These are phyloP conservation scores for Clitoria ternatea DNA, from an alignment of 306 rosid species.

Conservation along the genomic window DNA sequence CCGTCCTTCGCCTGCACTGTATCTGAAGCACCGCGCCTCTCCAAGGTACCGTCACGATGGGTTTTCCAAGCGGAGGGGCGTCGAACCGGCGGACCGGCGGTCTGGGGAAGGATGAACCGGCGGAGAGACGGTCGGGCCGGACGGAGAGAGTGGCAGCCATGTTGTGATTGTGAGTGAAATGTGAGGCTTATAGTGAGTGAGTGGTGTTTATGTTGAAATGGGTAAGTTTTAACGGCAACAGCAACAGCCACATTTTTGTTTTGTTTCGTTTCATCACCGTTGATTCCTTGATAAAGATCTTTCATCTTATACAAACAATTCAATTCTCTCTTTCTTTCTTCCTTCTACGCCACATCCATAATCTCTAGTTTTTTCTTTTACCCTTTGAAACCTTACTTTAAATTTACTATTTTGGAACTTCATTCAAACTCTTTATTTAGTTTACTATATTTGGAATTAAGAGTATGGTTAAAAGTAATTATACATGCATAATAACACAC, in stretches of 20 bases:
- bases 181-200: conserved; percentile 26
- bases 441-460: no score
- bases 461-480: no score
- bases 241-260: background rate
- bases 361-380: no score
- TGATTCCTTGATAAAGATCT: background rate
- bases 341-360: background rate
- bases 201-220: background rate
- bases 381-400: no score
- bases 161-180: background rate
- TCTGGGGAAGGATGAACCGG: conserved; percentile 46
- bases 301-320: no score
- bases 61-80: conserved; percentile 22
- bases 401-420: no score
- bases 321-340: background rate
- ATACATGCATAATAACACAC: no score
- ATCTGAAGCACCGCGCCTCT: conserved; percentile 21
- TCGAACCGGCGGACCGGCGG: conserved; percentile 36
- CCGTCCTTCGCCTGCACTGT: conserved; percentile 29
- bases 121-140: conserved; percentile 68
- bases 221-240: background rate
- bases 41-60: conserved; percentile 25
- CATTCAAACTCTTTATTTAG: no score
- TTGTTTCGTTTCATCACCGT: conserved; percentile 11
- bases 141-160: conserved; percentile 81